Evolutionary conservation across 768 basidiomycete species (phyloP).

Genomic region (Tulasnella sp.): DNA sequence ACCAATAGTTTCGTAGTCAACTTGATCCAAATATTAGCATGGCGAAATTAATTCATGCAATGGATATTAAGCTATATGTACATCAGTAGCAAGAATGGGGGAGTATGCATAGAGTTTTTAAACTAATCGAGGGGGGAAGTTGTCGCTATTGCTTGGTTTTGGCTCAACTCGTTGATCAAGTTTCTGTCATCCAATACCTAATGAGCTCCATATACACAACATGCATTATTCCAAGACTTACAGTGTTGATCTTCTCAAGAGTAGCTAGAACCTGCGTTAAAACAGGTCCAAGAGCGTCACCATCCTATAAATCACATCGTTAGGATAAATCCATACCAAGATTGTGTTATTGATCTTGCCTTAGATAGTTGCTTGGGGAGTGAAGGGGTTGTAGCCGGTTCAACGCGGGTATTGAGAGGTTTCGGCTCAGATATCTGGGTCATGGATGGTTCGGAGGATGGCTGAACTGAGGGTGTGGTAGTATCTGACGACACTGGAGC

Average conservation of each 20-base stretch:
- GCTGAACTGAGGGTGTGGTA: not conserved
- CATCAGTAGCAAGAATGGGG: no score
- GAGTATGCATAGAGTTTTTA: not conserved
- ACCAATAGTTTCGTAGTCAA: not conserved
- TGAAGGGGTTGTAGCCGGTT: not conserved
- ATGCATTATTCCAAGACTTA: not conserved
- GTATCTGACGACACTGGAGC: no score
- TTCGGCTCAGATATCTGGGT: not conserved
- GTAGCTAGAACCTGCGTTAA: slow-evolving; percentile 1
- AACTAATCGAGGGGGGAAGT: not conserved
- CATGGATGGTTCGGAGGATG: not conserved
- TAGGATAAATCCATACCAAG: not conserved
- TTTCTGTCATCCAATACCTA: not conserved
- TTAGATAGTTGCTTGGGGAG: not conserved
- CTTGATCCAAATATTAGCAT: not conserved
- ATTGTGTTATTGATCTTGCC: not conserved
- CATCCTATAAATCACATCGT: not conserved
- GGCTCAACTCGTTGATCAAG: not conserved
- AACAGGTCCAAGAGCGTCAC: not conserved
- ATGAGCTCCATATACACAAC: not conserved
- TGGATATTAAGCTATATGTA: no score
- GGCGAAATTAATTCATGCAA: not conserved
- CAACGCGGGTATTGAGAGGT: slow-evolving; percentile 1
- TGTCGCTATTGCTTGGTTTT: not conserved
- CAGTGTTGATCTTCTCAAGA: slow-evolving; percentile 14